A percentile compares a stretch with the other conserved stretches of the same genome.
These are phyloP conservation scores for Tarenaya hassleriana DNA, from an alignment of 345 rosid genomes.

Conservation along the genomic window DNA sequence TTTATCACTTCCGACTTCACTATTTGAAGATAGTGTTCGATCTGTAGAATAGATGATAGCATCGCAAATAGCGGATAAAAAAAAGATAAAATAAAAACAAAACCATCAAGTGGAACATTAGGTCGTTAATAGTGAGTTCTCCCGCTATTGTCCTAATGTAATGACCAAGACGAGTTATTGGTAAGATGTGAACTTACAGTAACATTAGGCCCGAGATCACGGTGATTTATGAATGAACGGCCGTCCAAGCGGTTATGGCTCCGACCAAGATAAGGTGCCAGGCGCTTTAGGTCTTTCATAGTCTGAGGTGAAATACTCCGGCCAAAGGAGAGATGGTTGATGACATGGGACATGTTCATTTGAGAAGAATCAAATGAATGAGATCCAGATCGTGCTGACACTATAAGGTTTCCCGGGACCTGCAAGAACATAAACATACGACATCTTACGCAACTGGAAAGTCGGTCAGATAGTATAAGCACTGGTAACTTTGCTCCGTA, in stretches of 20 bases:
- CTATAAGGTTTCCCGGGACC: constrained; percentile 96
- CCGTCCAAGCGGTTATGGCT: constrained; percentile 85
- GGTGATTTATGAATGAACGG: constrained; percentile 68
- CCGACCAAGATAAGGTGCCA: constrained; percentile 72
- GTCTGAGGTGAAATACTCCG: constrained; percentile 47
- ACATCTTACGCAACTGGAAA: too few species aligned
- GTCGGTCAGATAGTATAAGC: too few species aligned
- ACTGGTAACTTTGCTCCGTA: too few species aligned
- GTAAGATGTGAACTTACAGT: constrained; percentile 92
- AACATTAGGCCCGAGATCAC: constrained; percentile 77
- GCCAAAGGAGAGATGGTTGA: constrained; percentile 84
- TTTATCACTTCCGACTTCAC: constrained; percentile 98
- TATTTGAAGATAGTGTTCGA: constrained; percentile 92
- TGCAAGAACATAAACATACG: too few species aligned
- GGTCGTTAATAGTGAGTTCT: too few species aligned
- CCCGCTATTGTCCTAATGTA: too few species aligned
- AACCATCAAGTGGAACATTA: too few species aligned
- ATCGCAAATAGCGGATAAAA: too few species aligned
- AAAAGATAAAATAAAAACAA: too few species aligned
- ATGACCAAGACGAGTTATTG: too few species aligned
- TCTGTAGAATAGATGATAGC: too few species aligned
- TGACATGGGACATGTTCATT: constrained; percentile 95
- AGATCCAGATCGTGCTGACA: constrained; percentile 80
- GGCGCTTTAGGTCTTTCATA: constrained; percentile 50
- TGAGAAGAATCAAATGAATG: constrained; percentile 88